These are phyloP conservation scores for Penicillium sp. DNA, from an alignment of 2,329 filamentous ascomycete species.

Conservation along the genomic window DNA sequence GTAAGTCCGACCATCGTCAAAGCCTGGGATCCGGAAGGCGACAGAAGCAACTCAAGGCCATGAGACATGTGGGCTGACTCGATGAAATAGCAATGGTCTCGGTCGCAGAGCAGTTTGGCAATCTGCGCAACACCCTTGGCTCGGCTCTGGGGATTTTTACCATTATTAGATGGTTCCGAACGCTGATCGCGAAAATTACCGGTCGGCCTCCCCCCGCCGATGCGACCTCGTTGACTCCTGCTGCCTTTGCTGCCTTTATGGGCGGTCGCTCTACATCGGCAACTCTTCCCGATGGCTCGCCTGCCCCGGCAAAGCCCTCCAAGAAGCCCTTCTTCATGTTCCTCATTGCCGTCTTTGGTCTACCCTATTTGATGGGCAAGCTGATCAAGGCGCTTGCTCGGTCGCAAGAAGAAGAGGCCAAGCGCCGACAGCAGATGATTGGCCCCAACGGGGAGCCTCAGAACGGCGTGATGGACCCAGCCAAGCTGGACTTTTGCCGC, in stretches of 20 bases:
- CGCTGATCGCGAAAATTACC: constrained; percentile 83
- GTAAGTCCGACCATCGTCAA: constrained; percentile 49
- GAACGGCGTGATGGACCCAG: constrained; percentile 63
- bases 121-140: constrained; percentile 84
- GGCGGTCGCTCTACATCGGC: constrained; percentile 51
- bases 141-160: constrained; percentile 95
- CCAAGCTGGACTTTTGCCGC: constrained; percentile 93
- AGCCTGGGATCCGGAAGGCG: too few relatives aligned
- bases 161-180: constrained; percentile 88
- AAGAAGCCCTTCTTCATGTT: constrained; percentile 97
- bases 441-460: constrained; percentile 45
- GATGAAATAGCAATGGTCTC: constrained; percentile 79
- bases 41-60: background rate
- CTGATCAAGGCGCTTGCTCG: constrained; percentile 79
- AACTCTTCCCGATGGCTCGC: constrained; percentile 59
- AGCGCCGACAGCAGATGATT: constrained; percentile 46
- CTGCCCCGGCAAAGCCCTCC: constrained; percentile 66
- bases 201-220: constrained; percentile 85
- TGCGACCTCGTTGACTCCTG: constrained; percentile 77
- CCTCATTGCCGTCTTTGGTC: constrained; percentile 83
- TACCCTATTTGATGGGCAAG: constrained; percentile 96
- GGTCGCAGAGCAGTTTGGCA: constrained; percentile 94
- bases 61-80: constrained; percentile 11
- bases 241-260: constrained; percentile 85
- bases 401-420: constrained; percentile 72